These are phyloP conservation scores for Wilcoxina mikolae DNA, from an alignment of 495 filamentous ascomycete species.

Conservation along the genomic window DNA sequence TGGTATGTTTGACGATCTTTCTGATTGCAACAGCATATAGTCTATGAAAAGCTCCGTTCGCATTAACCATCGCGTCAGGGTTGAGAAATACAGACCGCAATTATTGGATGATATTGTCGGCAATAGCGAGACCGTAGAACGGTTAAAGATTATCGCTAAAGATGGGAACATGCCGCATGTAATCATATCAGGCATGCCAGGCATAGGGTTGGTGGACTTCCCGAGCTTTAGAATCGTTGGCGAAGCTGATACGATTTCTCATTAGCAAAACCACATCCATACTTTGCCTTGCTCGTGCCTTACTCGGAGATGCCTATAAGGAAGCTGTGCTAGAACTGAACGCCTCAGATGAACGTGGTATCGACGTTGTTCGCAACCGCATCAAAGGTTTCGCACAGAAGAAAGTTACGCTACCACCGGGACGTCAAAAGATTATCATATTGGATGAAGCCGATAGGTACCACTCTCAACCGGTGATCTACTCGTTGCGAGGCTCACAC, in stretches of 20 bases:
- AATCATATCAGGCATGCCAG: conserved; percentile 98
- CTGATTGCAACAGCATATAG: too few species aligned
- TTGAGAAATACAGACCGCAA: conserved; percentile 92
- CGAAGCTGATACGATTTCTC: neutral
- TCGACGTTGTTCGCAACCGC: conserved; percentile 94
- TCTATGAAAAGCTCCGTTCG: too few species aligned
- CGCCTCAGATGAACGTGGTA: conserved; percentile 89
- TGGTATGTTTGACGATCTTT: too few species aligned
- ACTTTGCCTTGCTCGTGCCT: conserved; percentile 77
- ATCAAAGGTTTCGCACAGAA: conserved; percentile 99
- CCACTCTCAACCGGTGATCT: conserved; percentile 5
- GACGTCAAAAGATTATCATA: conserved; percentile 90
- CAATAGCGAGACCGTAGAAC: conserved; percentile 93
- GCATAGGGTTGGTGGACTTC: conserved; percentile 49
- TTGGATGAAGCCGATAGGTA: conserved; percentile 89
- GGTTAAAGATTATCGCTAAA: conserved; percentile 95
- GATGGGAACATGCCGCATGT: conserved; percentile 99
- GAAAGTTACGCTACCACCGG: conserved; percentile 85
- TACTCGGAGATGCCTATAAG: conserved; percentile 89
- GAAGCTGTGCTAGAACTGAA: conserved; percentile 95
- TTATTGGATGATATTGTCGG: conserved; percentile 94
- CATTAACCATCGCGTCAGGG: too few species aligned
- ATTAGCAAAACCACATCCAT: conserved; percentile 79
- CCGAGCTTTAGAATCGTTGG: neutral
- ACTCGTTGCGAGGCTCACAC: too few species aligned